phyloP scores from a whole-genome alignment of 2,329 filamentous ascomycete genomes.

The Cytospora mali region DNA sequence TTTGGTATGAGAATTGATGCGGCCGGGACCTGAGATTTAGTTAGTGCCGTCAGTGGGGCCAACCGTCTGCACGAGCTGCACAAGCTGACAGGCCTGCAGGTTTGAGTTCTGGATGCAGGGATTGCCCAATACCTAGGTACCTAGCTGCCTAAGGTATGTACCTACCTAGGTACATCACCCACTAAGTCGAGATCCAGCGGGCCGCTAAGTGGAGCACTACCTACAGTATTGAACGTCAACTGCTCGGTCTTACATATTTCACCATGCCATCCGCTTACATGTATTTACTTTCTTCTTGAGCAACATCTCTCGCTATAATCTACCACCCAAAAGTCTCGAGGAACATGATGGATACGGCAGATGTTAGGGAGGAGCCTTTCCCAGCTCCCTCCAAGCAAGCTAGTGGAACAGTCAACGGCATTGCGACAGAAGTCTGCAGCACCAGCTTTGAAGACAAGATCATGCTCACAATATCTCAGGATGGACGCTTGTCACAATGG shows the following conservation, averaged over 20 bases:
- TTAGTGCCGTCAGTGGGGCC: neutral
- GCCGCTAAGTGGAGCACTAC: neutral
- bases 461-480: constrained; percentile 84
- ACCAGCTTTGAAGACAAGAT: constrained; percentile 88
- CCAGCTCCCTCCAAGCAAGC: constrained; percentile 65
- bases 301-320: neutral
- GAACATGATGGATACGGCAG: neutral
- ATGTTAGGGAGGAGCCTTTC: constrained; percentile 56
- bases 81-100: too few relatives aligned
- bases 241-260: neutral
- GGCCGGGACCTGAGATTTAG: neutral
- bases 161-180: neutral
- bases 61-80: neutral
- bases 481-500: constrained; percentile 88
- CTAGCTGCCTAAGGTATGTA: too few relatives aligned
- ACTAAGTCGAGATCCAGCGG: neutral
- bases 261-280: too few relatives aligned
- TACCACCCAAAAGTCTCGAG: neutral
- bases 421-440: constrained; percentile 71
- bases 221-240: too few relatives aligned
- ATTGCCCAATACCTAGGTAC: neutral
- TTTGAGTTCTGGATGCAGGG: neutral
- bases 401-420: constrained; percentile 65
- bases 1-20: constrained; percentile 1
- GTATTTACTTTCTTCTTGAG: neutral